Conservation (phyloP, 768 basidiomycete genomes). For the Collybia nuda region DNA sequence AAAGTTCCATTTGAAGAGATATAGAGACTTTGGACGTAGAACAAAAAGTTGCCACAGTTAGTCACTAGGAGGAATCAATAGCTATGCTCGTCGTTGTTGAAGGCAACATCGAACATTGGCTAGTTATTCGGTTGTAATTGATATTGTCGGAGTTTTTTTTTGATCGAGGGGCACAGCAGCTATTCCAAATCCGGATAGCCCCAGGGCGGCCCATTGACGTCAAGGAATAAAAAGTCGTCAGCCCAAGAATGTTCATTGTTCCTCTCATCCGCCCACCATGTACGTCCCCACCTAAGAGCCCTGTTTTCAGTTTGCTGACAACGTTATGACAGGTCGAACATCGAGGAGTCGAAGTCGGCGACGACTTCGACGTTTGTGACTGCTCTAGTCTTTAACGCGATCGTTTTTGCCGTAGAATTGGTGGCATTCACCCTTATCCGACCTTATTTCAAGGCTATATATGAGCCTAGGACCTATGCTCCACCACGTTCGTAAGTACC, state of each 20-base stretch:
- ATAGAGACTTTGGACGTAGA: no score
- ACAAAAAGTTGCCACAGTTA: no score
- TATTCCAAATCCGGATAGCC: no score
- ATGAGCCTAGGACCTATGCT: slow-evolving; percentile 81
- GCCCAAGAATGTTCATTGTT: not conserved
- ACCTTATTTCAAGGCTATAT: slow-evolving; percentile 84
- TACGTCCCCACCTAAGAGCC: slow-evolving; percentile 8
- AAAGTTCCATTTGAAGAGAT: no score
- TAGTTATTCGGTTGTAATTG: no score
- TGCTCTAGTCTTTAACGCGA: slow-evolving; percentile 80
- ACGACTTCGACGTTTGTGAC: slow-evolving; percentile 81
- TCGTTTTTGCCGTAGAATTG: slow-evolving; percentile 71
- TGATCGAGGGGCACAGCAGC: no score
- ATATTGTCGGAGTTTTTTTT: no score
- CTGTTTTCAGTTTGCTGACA: not conserved
- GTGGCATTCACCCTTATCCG: slow-evolving; percentile 79
- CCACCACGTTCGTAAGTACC: slow-evolving; percentile 39
- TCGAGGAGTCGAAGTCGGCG: slow-evolving; percentile 47
- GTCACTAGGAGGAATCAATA: no score
- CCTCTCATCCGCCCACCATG: slow-evolving; percentile 17
- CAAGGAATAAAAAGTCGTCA: slow-evolving; percentile 12
- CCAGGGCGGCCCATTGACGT: slow-evolving; percentile 14
- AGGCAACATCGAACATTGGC: no score
- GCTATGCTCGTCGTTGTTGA: no score
- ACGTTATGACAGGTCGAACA: slow-evolving; percentile 32